Evolutionary conservation across 805 yeast genomes (phyloP), one percentile per base, ranked within the genome.

Genomic region (Metschnikowia anglica): DNA sequence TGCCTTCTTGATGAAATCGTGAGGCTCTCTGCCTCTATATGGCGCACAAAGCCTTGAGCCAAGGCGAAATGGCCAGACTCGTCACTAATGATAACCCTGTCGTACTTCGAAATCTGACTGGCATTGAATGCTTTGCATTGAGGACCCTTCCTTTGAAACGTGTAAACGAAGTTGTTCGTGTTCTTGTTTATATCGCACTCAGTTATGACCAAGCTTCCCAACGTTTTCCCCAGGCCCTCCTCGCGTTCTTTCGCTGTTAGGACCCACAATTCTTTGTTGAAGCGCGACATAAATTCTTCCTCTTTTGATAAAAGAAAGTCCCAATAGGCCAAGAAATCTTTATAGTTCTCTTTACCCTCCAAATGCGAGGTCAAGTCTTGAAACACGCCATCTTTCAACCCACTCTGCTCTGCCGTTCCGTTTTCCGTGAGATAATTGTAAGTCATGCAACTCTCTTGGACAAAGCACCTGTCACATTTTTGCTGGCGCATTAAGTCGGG

Each of bases 31-130:
- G 69, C 62, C 5, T 73, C 65, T 0, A 85, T 63, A 3, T 58
- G 52, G 5, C 66, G 62, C 3, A 89, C 71, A 33, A 59, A 62
- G 0, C 95, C 97, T 37, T 71, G 72, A 1, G 88, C 80, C 18
- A 90, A 55, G 0, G 87, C 85, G 60, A 83, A 83, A 58, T 85
- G 88, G 0, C 96, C 96, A 0, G 60, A 47, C 53, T 87, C 95
- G 59, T 86, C 96, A 56, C 96, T 88, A 1, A 89, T 66, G 12
- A 85, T 70, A 1, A 90, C 75, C 29, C 79, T 68, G 56, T 90
- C 97, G 48, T 76, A 72, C 28, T 71, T 66, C 0, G 66, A 39
- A 2, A 88, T 53, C 44, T 83, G 88, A 0, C 83, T 65, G 7
- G 67, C 39, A 11, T 8, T 39, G 12, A 21, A 16, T 2, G 39